Conservation (phyloP, 306 rosid species). For the Gynostemma pentaphyllum region DNA sequence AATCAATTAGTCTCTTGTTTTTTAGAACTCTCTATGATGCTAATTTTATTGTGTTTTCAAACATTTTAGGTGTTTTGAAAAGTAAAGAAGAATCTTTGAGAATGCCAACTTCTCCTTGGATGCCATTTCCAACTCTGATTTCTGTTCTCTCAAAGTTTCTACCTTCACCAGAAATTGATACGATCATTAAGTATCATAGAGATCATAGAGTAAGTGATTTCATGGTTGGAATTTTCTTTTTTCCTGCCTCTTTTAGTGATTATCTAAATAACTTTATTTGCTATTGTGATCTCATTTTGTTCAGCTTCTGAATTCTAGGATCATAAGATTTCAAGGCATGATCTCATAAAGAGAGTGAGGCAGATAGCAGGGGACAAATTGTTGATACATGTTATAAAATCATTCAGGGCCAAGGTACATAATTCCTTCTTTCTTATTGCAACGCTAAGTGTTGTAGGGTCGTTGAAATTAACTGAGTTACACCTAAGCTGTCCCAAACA, state of each 20-base stretch:
- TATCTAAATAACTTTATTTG: background rate
- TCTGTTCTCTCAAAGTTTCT: slow-evolving; percentile 45
- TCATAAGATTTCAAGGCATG: slow-evolving; percentile 39
- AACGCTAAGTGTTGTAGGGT: too few species aligned
- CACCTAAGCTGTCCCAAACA: too few species aligned
- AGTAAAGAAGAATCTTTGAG: slow-evolving; percentile 22
- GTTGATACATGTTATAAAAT: slow-evolving; percentile 41
- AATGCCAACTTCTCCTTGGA: slow-evolving; percentile 75
- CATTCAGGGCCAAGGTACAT: slow-evolving; percentile 47
- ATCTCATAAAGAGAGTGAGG: slow-evolving; percentile 48
- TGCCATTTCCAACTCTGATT: slow-evolving; percentile 56
- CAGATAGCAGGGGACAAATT: slow-evolving; percentile 59
- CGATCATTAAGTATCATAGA: slow-evolving; percentile 41
- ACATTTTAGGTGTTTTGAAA: slow-evolving; percentile 31
- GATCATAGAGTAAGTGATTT: slow-evolving; percentile 38
- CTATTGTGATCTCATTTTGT: background rate
- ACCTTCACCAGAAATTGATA: slow-evolving; percentile 27
- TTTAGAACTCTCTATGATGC: too few species aligned
- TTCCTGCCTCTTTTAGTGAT: background rate
- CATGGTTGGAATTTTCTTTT: background rate
- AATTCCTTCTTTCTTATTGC: background rate
- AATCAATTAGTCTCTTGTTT: too few species aligned
- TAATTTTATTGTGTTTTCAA: background rate
- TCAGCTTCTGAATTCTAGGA: slow-evolving; percentile 33
- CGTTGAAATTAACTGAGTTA: too few species aligned